Evolutionary conservation across 208 protist genomes (phyloP), one percentile per base, ranked within the genome.

Genomic region (Phytomonas sp.): DNA sequence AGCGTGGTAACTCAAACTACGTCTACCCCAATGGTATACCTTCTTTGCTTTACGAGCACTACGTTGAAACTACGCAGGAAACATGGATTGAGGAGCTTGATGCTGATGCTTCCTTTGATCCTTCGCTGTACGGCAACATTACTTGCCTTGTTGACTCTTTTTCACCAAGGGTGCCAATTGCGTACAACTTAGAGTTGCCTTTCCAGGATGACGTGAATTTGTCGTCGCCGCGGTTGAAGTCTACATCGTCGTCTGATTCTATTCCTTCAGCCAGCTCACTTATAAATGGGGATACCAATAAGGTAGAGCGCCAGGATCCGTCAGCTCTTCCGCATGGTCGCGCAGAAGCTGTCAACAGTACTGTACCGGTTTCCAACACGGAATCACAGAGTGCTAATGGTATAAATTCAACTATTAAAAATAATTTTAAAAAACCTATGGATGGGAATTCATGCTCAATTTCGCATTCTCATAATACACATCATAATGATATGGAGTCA

Each of bases 141-240:
- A 87, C 81, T 45, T 91, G 81, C 61, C 78, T 94, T 36, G 70
- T 94, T 29, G 49, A 88, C 60, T 76, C 87, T 59, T 65, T 93
- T 63, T 80, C 86, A 4, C 89, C 89, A 10, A 65, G 79, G 68
- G 83, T 93, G 29, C 72, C 75, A 32, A 76, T 89, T 16, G 64
- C 70, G 19, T 71, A 81, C 52, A 66, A 82, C n/a, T 33, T 87
- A 2, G 82, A 86, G 64, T 81, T 79, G 23, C 71, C 78, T 6
- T 75, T 69, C 52, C 63, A 82, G 60, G 82, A 82, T 66, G 74
- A 79, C 37, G 23, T 56, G 23, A 56, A 56, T 56, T 26, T 23
- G 19, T 56, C 19, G 23, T 56, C 45, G 45, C 45, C 11, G 8
- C 5, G 45, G 8, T 56, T 56, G 16, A 19, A 56, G 10, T 56